These are phyloP conservation scores for Basipetospora chlamydospora DNA, from an alignment of 2,329 filamentous ascomycete genomes.

Conservation along the genomic window DNA sequence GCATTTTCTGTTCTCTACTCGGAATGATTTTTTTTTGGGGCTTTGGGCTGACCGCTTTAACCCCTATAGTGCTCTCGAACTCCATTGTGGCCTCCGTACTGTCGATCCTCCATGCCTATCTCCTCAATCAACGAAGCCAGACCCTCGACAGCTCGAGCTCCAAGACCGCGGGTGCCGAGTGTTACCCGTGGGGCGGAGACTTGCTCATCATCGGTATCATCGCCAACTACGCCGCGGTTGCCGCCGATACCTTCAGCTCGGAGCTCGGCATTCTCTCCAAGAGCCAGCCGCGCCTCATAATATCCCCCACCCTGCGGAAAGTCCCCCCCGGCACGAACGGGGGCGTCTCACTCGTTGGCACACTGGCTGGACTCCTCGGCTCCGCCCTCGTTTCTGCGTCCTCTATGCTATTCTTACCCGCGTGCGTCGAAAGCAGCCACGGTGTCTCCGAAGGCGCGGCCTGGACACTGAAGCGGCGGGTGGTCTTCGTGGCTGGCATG, in stretches of 20 bases:
- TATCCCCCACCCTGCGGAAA: conserved; percentile 56
- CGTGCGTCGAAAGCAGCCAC: conserved; percentile 36
- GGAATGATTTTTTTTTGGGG: too few species aligned
- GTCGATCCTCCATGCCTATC: conserved; percentile 42
- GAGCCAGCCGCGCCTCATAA: conserved; percentile 68
- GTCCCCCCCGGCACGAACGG: conserved; percentile 91
- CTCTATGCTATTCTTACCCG: conserved; percentile 53
- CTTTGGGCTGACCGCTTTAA: neutral
- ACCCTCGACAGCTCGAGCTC: conserved; percentile 21
- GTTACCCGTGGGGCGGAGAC: conserved; percentile 48
- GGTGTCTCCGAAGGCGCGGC: conserved; percentile 28
- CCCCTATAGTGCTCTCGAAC: conserved; percentile 60
- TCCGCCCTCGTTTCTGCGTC: conserved; percentile 54
- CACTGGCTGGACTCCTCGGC: conserved; percentile 60
- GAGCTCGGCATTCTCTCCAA: conserved; percentile 84
- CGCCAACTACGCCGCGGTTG: conserved; percentile 79
- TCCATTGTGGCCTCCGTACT: conserved; percentile 62
- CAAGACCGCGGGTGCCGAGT: conserved; percentile 27
- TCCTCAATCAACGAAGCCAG: conserved; percentile 34
- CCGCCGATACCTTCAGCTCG: conserved; percentile 87
- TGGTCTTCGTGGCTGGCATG: conserved; percentile 38
- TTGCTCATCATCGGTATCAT: conserved; percentile 51
- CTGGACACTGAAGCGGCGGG: conserved; percentile 33
- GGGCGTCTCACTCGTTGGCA: conserved; percentile 64
- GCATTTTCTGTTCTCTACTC: too few species aligned